These are phyloP conservation scores for Plantago coronopus DNA, from an alignment of 305 asterid genomes.

Conservation along the genomic window DNA sequence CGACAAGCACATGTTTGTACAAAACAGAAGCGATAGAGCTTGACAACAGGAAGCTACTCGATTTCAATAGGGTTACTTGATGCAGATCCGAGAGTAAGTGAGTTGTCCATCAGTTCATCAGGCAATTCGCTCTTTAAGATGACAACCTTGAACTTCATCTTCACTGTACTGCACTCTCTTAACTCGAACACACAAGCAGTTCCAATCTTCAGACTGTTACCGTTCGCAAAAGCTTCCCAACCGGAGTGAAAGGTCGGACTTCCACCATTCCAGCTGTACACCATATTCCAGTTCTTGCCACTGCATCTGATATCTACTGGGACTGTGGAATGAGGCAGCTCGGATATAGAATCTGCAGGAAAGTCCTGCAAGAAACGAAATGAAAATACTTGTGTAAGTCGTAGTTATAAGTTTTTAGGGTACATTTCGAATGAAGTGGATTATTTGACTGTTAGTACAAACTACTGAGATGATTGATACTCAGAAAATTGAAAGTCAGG, in stretches of 20 bases:
- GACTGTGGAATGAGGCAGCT: constrained; percentile 32
- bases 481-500: not conserved
- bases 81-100: constrained; percentile 17
- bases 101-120: constrained; percentile 10
- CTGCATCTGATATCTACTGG: constrained; percentile 32
- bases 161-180: constrained; percentile 17
- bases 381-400: not conserved
- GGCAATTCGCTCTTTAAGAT: constrained; percentile 31
- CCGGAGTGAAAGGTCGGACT: constrained; percentile 9
- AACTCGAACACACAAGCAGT: constrained; percentile 54
- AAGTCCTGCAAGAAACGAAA: constrained; percentile 20
- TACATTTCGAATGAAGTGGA: too few relatives aligned
- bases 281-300: constrained; percentile 35
- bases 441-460: too few relatives aligned
- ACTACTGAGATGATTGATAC: too few relatives aligned
- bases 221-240: constrained; percentile 34
- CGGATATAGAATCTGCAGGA: constrained; percentile 13
- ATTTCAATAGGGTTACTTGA: constrained; percentile 22
- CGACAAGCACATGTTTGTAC: not conserved
- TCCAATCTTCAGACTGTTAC: constrained; percentile 36
- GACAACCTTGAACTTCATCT: constrained; percentile 31
- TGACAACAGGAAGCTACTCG: constrained; percentile 19
- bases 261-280: constrained; percentile 10
- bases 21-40: not conserved
- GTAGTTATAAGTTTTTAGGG: not conserved